Percentiles rank a stretch among this genome's conserved stretches.
These are phyloP conservation scores for Drechslerella dactyloides DNA, from an alignment of 2,329 filamentous ascomycete species.

Conservation along the genomic window DNA sequence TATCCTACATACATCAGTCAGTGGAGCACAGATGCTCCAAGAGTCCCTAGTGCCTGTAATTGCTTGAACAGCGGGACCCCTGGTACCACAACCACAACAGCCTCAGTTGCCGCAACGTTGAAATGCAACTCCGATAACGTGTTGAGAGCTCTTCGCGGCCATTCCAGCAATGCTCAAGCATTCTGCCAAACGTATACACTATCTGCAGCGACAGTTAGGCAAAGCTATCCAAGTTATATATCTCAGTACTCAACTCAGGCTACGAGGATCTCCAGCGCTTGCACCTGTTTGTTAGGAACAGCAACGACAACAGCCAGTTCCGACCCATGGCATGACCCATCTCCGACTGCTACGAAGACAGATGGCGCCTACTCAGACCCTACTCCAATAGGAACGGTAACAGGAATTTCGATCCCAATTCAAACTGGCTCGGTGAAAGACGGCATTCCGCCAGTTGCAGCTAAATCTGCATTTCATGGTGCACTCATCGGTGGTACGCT, in stretches of 20 bases:
- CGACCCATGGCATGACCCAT: background rate
- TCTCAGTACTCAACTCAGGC: background rate
- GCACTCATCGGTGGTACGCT: background rate
- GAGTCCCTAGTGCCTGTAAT: background rate
- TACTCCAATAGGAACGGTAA: background rate
- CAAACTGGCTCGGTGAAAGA: background rate
- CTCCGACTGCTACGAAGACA: background rate
- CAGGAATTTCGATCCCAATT: background rate
- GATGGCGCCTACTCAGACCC: background rate
- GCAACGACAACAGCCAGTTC: background rate
- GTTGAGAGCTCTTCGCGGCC: background rate
- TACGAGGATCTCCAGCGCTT: constrained; percentile 6
- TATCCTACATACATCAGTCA: background rate
- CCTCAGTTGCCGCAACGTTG: background rate
- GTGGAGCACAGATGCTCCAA: background rate
- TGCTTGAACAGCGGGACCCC: background rate
- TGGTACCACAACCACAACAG: background rate
- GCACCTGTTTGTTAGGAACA: background rate
- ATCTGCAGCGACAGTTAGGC: background rate
- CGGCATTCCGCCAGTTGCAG: background rate
- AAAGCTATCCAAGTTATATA: background rate
- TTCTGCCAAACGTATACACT: constrained; percentile 4
- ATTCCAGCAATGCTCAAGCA: background rate
- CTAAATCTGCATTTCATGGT: background rate
- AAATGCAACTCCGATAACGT: background rate